Percentiles rank a stretch among this genome's conserved stretches.
These are phyloP conservation scores for Rhizophagus sp. DNA, from an alignment of 192 early-diverging fungal species.

Conservation along the genomic window DNA sequence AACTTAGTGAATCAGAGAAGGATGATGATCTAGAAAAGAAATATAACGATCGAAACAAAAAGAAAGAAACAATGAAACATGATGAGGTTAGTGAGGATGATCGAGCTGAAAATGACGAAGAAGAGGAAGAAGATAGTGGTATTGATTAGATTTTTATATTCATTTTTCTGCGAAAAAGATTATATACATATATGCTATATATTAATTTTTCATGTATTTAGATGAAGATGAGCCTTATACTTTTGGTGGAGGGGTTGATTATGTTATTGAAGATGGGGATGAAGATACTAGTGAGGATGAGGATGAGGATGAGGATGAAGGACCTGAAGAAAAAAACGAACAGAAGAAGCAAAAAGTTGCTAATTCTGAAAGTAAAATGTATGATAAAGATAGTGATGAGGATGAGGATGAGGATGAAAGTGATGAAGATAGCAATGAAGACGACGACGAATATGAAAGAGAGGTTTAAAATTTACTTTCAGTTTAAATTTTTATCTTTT, in stretches of 20 bases:
- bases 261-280: conserved; percentile 38
- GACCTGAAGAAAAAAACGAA: conserved; percentile 35
- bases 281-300: conserved; percentile 33
- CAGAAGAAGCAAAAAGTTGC: conserved; percentile 31
- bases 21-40: conserved; percentile 38
- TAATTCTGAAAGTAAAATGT: conserved; percentile 36
- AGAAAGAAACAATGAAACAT: conserved; percentile 40
- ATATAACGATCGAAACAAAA: conserved; percentile 37
- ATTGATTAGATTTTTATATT: not conserved
- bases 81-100: conserved; percentile 38
- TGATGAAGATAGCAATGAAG: conserved; percentile 34
- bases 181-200: not conserved
- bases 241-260: conserved; percentile 42
- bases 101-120: conserved; percentile 33
- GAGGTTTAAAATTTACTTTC: conserved; percentile 32
- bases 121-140: conserved; percentile 42
- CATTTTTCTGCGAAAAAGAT: not conserved
- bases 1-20: conserved; percentile 38
- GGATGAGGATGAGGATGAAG: conserved; percentile 34
- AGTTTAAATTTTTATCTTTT: not conserved
- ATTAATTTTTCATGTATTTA: conserved; percentile 12
- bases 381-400: conserved; percentile 39
- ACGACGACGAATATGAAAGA: conserved; percentile 49
- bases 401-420: conserved; percentile 38
- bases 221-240: conserved; percentile 34